A percentile compares a stretch with the other conserved stretches of the same genome.
Evolutionary conservation across 2,329 filamentous ascomycete species (phyloP).

Genomic region (Colletotrichum destructivum): DNA sequence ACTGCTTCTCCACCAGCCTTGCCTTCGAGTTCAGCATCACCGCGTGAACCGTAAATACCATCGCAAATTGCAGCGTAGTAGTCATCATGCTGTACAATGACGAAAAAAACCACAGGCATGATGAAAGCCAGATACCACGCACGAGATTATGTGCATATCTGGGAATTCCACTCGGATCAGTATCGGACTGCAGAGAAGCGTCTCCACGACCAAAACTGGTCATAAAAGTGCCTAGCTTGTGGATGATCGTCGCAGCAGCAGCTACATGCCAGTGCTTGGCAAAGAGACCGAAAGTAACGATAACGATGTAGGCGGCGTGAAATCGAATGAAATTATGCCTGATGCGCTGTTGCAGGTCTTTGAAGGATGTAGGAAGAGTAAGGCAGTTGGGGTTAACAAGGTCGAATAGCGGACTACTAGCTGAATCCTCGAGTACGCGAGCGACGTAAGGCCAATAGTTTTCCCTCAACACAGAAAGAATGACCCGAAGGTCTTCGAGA

Average conservation of each 20-base stretch:
- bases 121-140: slow-evolving; percentile 1
- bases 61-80: background rate
- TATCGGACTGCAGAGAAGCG: background rate
- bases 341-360: background rate
- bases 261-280: background rate
- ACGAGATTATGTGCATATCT: background rate
- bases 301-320: background rate
- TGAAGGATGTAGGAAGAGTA: background rate
- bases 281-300: background rate
- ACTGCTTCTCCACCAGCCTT: slow-evolving; percentile 5
- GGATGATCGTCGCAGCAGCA: background rate
- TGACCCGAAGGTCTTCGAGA: background rate
- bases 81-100: background rate
- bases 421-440: background rate
- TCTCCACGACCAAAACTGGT: background rate
- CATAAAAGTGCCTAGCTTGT: background rate
- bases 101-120: background rate
- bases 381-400: background rate
- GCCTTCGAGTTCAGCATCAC: background rate
- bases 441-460: slow-evolving; percentile 6
- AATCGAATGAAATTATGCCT: slow-evolving; percentile 3
- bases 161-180: background rate
- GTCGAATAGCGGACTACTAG: background rate
- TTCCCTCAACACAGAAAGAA: background rate
- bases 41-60: slow-evolving; percentile 1